These are phyloP conservation scores for Trypanosoma mega DNA, from an alignment of 208 protist species.

Conservation along the genomic window DNA sequence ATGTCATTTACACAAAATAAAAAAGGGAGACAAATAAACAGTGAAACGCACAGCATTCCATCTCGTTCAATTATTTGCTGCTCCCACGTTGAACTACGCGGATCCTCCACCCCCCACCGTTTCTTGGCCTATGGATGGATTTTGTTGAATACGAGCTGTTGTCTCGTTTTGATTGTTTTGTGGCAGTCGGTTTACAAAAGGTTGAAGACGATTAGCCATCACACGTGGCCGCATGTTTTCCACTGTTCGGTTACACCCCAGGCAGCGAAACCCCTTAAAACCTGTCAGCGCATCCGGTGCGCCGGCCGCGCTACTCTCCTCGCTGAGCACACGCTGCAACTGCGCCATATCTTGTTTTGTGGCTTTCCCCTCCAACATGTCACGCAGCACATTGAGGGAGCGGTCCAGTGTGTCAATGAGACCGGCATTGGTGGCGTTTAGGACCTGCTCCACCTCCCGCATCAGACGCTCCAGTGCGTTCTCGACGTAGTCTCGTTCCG, in stretches of 20 bases:
- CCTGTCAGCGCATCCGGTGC: conserved; percentile 76
- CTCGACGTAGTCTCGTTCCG: conserved; percentile 90
- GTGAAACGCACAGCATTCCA: not conserved
- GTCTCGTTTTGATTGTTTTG: conserved; percentile 71
- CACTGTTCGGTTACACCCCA: conserved; percentile 84
- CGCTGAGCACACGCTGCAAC: conserved; percentile 65
- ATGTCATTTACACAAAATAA: conserved; percentile 1
- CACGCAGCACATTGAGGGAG: conserved; percentile 86
- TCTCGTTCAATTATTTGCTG: not conserved
- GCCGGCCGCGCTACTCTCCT: conserved; percentile 34
- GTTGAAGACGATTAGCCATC: conserved; percentile 48
- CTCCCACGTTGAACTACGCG: not conserved
- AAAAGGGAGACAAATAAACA: conserved; percentile 3
- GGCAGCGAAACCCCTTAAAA: conserved; percentile 88
- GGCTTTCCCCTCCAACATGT: conserved; percentile 91
- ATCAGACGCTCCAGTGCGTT: conserved; percentile 90
- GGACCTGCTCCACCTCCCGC: conserved; percentile 91
- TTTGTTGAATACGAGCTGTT: conserved; percentile 62
- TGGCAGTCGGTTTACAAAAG: conserved; percentile 77
- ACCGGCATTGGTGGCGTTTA: conserved; percentile 89
- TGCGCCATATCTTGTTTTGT: conserved; percentile 80
- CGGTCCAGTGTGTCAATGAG: conserved; percentile 91
- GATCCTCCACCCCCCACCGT: not conserved
- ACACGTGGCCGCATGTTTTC: conserved; percentile 76
- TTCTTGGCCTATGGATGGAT: not conserved